Percentiles rank a stretch among this genome's conserved stretches.
Evolutionary conservation across 1,139 yeast species (phyloP).

Genomic region (Suhomyces terraborum): DNA sequence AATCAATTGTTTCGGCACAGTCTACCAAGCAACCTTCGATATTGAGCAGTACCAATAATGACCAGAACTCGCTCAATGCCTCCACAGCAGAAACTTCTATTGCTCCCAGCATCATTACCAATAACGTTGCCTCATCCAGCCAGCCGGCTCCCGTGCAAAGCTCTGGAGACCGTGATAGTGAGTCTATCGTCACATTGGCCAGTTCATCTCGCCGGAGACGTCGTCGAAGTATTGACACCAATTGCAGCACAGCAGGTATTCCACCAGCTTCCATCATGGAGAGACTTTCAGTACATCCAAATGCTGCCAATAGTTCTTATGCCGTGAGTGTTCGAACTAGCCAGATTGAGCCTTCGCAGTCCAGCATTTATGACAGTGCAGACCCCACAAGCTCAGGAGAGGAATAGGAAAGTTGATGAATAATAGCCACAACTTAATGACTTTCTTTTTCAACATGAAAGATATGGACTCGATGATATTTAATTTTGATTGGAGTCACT

Average conservation of each 20-base stretch:
- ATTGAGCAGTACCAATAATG: slow-evolving; percentile 41
- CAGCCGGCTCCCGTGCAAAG: slow-evolving; percentile 11
- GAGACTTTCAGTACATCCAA: slow-evolving; percentile 41
- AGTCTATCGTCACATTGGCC: slow-evolving; percentile 56
- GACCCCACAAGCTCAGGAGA: slow-evolving; percentile 22
- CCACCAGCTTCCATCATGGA: slow-evolving; percentile 67
- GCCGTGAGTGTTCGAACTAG: slow-evolving; percentile 34
- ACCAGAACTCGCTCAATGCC: slow-evolving; percentile 41
- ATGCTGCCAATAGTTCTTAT: slow-evolving; percentile 31
- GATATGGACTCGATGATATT: no score
- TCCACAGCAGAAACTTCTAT: slow-evolving; percentile 58
- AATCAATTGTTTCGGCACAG: slow-evolving; percentile 52
- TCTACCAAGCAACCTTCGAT: slow-evolving; percentile 49
- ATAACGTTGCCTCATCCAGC: slow-evolving; percentile 8
- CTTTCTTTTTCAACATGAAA: no score
- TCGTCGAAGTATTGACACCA: slow-evolving; percentile 57
- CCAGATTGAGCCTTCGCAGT: slow-evolving; percentile 19
- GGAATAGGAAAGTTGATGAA: slow-evolving; percentile 9
- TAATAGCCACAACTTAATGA: no score
- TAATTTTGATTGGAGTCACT: no score
- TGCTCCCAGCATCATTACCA: slow-evolving; percentile 37
- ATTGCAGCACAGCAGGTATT: slow-evolving; percentile 62
- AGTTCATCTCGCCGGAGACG: slow-evolving; percentile 51
- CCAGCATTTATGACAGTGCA: slow-evolving; percentile 21
- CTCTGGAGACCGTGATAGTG: slow-evolving; percentile 46